Conservation (phyloP, 139 green algal genomes). For the Chlorella ohadii region DNA sequence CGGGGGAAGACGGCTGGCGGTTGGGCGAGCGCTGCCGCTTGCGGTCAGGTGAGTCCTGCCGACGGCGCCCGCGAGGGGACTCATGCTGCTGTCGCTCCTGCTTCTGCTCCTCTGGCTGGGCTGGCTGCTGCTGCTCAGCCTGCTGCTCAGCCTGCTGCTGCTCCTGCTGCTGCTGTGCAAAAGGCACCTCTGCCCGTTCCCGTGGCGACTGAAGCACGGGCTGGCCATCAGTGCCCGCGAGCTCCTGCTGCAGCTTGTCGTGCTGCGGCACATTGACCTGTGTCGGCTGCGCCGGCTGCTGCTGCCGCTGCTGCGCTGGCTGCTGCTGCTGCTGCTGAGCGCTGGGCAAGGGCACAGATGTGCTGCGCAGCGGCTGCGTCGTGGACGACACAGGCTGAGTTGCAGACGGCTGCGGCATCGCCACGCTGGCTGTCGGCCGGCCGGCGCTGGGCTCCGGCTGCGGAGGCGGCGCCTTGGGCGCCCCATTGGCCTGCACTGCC, state of each 20-base stretch:
- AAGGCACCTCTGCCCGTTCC: not conserved
- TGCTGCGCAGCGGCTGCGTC: not conserved
- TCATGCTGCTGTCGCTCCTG: not conserved
- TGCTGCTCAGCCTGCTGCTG: not conserved
- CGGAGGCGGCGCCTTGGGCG: not conserved
- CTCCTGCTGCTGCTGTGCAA: not conserved
- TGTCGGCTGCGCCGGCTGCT: not conserved
- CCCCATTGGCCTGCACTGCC: not conserved
- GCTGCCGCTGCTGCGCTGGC: not conserved
- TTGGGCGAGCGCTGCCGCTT: not conserved
- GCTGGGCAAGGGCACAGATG: no score
- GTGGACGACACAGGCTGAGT: not conserved
- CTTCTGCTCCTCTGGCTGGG: no score
- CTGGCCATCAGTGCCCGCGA: not conserved
- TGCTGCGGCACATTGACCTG: not conserved
- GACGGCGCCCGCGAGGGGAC: no score
- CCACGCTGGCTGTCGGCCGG: not conserved
- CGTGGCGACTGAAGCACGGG: not conserved
- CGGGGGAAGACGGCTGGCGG: no score
- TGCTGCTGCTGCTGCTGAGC: slow-evolving; percentile 1
- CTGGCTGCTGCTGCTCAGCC: not conserved
- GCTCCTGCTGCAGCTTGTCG: not conserved
- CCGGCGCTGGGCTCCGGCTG: not conserved
- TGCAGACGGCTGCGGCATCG: not conserved
- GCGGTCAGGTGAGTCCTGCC: not conserved